These are phyloP conservation scores for Akanthomyces muscarius DNA, from an alignment of 2,329 filamentous ascomycete genomes.

Conservation along the genomic window DNA sequence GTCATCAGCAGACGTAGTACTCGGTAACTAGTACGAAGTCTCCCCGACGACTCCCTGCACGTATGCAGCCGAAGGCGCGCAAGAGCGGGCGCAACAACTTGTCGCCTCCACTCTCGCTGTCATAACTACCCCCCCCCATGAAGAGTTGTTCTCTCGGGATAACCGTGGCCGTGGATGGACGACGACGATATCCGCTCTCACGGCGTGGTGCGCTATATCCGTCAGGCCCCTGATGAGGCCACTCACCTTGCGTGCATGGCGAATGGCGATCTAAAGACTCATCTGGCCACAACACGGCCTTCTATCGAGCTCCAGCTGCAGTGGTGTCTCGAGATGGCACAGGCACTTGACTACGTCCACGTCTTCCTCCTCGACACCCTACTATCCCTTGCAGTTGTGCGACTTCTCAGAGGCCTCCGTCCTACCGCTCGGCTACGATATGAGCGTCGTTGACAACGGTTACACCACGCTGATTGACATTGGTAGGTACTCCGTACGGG, in stretches of 20 bases:
- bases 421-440: not conserved
- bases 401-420: slow-evolving; percentile 4
- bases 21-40: too few relatives aligned
- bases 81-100: too few relatives aligned
- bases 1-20: too few relatives aligned
- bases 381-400: not conserved
- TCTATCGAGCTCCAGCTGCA: not conserved
- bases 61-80: too few relatives aligned
- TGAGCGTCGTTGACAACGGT: not conserved
- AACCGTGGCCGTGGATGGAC: too few relatives aligned
- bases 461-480: not conserved
- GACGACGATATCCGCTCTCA: not conserved
- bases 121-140: too few relatives aligned
- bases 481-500: too few relatives aligned
- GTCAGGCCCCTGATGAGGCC: not conserved
- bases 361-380: not conserved
- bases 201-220: not conserved
- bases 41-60: too few relatives aligned
- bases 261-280: not conserved
- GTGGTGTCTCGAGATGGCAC: not conserved
- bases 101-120: too few relatives aligned
- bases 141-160: too few relatives aligned
- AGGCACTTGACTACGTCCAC: not conserved
- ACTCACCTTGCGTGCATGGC: not conserved
- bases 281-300: not conserved